phyloP scores from a whole-genome alignment of 305 asterid genomes.

The Plantago lanceolata region DNA sequence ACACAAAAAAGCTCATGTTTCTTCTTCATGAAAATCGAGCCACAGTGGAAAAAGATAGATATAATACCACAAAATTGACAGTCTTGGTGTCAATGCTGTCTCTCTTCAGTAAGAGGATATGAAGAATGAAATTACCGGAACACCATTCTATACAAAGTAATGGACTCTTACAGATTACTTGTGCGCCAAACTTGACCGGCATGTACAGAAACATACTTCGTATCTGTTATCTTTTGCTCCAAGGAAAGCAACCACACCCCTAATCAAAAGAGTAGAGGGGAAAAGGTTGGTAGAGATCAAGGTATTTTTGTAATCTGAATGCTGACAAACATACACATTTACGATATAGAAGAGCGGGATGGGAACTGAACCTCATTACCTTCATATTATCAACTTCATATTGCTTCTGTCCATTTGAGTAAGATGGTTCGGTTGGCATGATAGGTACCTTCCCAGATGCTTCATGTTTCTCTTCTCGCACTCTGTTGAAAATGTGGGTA shows the following conservation, averaged over 20 bases:
- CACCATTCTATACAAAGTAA: conserved; percentile 8
- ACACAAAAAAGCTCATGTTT: background rate
- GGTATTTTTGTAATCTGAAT: background rate
- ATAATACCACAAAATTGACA: background rate
- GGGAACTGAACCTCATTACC: conserved; percentile 34
- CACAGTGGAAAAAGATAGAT: background rate
- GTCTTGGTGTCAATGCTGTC: background rate
- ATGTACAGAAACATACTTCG: background rate
- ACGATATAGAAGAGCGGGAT: background rate
- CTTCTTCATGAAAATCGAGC: background rate
- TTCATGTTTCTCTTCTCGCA: conserved; percentile 61
- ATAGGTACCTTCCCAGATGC: conserved; percentile 69
- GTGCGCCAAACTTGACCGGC: conserved; percentile 1
- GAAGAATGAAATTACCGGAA: background rate
- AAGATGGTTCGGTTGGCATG: conserved; percentile 47
- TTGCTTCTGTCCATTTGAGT: conserved; percentile 51
- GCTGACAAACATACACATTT: background rate
- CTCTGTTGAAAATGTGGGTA: conserved; percentile 58
- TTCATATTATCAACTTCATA: conserved; percentile 39
- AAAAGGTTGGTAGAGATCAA: background rate
- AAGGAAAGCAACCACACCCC: conserved; percentile 73
- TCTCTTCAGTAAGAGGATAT: conserved; percentile 4
- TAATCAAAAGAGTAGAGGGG: conserved; percentile 22
- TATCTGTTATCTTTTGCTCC: conserved; percentile 49
- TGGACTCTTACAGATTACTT: conserved; percentile 13